Evolutionary conservation across 208 protist species (phyloP).

Genomic region (Endotrypanum monterogeii): DNA sequence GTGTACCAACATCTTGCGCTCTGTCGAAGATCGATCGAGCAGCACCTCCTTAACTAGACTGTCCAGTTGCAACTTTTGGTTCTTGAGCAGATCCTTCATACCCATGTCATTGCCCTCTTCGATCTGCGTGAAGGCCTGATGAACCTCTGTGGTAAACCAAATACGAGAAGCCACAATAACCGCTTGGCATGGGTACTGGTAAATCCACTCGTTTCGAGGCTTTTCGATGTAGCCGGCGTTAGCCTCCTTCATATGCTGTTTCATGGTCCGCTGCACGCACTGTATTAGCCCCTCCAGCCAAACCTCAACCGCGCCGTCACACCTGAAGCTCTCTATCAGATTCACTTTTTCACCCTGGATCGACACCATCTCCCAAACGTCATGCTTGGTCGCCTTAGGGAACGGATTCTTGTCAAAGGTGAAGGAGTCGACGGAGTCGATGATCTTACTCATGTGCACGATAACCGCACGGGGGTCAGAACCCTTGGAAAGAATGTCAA

Average conservation of each 20-base stretch:
- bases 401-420: conserved; percentile 86
- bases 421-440: conserved; percentile 94
- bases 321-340: conserved; percentile 90
- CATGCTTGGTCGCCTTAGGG: conserved; percentile 46
- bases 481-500: conserved; percentile 98
- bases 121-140: conserved; percentile 97
- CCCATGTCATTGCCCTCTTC: conserved; percentile 98
- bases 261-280: conserved; percentile 85
- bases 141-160: conserved; percentile 97
- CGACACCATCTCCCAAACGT: conserved; percentile 93
- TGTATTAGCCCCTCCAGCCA: conserved; percentile 96
- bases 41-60: conserved; percentile 96
- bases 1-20: conserved; percentile 98
- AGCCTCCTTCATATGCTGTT: conserved; percentile 86
- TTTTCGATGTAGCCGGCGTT: conserved; percentile 96
- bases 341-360: conserved; percentile 95
- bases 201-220: conserved; percentile 96
- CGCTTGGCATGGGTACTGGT: conserved; percentile 97
- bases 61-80: conserved; percentile 93
- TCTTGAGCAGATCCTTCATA: conserved; percentile 97
- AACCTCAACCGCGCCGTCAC: conserved; percentile 96
- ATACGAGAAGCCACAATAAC: conserved; percentile 96
- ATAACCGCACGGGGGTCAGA: conserved; percentile 94
- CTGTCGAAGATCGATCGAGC: conserved; percentile 87
- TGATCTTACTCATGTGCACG: conserved; percentile 97